A percentile compares a stretch with the other conserved stretches of the same genome.
Conservation (phyloP, 1,284 basidiomycete species). For the Amylostereum areolatum region DNA sequence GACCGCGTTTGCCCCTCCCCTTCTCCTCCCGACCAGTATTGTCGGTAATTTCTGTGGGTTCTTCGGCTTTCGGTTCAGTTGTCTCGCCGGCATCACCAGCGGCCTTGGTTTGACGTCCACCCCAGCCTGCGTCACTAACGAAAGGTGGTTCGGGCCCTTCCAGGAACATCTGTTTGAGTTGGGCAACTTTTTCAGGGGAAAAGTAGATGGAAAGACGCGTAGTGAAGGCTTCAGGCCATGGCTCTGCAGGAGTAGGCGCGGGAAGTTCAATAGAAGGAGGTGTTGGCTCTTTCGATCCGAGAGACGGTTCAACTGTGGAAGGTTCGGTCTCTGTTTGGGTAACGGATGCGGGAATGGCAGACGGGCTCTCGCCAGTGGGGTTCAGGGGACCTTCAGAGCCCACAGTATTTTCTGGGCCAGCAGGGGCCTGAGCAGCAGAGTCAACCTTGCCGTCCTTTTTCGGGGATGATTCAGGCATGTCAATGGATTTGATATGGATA, state of each 20-base stretch:
- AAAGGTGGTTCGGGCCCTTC: constrained; percentile 72
- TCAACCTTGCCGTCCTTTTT: constrained; percentile 22
- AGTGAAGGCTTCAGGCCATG: constrained; percentile 65
- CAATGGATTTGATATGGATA: constrained; percentile 73
- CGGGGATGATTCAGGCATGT: constrained; percentile 52
- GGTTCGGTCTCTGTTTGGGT: not conserved
- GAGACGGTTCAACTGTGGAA: not conserved
- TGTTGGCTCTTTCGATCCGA: not conserved
- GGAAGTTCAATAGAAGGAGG: constrained; percentile 22
- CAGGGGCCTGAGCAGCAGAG: constrained; percentile 6
- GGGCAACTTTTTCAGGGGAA: constrained; percentile 50
- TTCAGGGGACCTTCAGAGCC: constrained; percentile 9
- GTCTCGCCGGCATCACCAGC: constrained; percentile 14
- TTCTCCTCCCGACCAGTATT: constrained; percentile 14
- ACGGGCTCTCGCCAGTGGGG: no score
- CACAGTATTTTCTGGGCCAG: constrained; percentile 4
- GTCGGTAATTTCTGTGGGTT: constrained; percentile 22
- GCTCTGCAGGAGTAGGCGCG: constrained; percentile 22
- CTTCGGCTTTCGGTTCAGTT: constrained; percentile 11
- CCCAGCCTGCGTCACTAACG: constrained; percentile 66
- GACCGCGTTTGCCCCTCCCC: constrained; percentile 31
- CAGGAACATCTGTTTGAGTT: constrained; percentile 66
- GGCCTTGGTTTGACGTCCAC: constrained; percentile 33
- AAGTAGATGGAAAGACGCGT: constrained; percentile 55
- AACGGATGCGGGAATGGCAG: not conserved